Base-by-base conservation (phyloP, 768 basidiomycete species). In the Piloderma croceum region DNA sequence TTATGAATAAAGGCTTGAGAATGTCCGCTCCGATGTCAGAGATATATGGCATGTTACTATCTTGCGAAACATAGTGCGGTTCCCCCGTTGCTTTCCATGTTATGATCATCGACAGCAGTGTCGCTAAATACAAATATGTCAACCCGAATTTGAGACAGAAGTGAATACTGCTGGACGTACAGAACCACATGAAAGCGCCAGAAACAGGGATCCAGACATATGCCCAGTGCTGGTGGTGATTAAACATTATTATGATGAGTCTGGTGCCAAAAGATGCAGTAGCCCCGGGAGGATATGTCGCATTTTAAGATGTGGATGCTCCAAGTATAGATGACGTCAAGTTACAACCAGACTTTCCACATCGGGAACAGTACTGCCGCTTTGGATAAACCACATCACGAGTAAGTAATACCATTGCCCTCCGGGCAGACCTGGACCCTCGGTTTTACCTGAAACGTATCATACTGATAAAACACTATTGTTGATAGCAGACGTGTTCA, bases 1-100 rank as follows among this genome's bases (percentile, higher is more conserved):
- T 65, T 36, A 89, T 65, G 51, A 90, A 90, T 25, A 89, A 69
- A 3, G 87, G 86, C 54, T 89, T 88, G 32, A 89, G 63, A 38
- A 71, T 66, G 47, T 71, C 72, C 15, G 87, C 85, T n/a, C 81
- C 85, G 24, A 88, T 61, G 51, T 89, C 84, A 31, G 83, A 85
- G 35, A 89, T 86, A 58, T 82, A 86, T n/a, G 78, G 76, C 38
- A 86, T 75, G 1, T 59, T 58, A 17, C 72, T 71, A 25, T 77
- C 69, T 56, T 32, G 23, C 27, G 44, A 39, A 43, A 53, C 48
- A 48, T 81, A 80, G 52, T 67, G 67, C 7, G 78, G 81, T 22
- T 73, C 64, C 15, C 83, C 82, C n/a, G 69, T 65, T 7, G 76
- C 76, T 18, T 80, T 67, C 83, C 83, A 89, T 21, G 76, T 77